Conservation (phyloP, 805 yeast species). For the Yarrowia sp. region DNA sequence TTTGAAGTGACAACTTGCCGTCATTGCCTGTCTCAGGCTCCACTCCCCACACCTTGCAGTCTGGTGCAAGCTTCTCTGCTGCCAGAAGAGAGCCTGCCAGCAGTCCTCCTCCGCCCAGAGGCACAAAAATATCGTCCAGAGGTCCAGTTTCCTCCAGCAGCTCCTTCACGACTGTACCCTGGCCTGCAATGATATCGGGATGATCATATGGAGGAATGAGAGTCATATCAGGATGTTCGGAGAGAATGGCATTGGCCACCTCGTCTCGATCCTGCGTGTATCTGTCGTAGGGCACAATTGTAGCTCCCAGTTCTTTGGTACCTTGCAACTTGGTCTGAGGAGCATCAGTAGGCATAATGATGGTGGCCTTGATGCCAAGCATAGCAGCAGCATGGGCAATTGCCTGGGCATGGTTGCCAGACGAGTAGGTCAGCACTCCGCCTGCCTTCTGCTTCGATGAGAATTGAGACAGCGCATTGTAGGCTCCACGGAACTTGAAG, state of each 20-base stretch:
- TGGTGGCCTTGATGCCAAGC: constrained; percentile 46
- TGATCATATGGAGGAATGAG: constrained; percentile 51
- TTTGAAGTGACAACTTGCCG: constrained; percentile 29
- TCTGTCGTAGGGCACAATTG: constrained; percentile 43
- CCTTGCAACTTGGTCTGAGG: constrained; percentile 48
- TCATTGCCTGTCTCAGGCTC: constrained; percentile 33
- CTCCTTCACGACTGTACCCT: constrained; percentile 42
- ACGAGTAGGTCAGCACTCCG: constrained; percentile 53
- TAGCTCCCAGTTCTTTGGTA: constrained; percentile 49
- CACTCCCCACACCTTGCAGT: constrained; percentile 30
- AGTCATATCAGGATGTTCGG: constrained; percentile 40
- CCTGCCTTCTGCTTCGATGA: constrained; percentile 40
- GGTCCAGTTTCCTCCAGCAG: constrained; percentile 39
- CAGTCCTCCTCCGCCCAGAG: constrained; percentile 55
- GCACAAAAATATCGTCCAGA: constrained; percentile 47
- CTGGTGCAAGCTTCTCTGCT: constrained; percentile 28
- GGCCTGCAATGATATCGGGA: constrained; percentile 51
- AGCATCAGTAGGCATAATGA: constrained; percentile 55
- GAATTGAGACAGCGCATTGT: constrained; percentile 48
- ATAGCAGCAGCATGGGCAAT: constrained; percentile 48
- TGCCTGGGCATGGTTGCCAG: constrained; percentile 55
- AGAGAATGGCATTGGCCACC: constrained; percentile 41
- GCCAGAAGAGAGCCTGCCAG: constrained; percentile 43
- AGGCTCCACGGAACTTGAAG: constrained; percentile 51
- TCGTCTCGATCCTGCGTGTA: constrained; percentile 48